These are phyloP conservation scores for Penicillium sp. DNA, from an alignment of 2,329 filamentous ascomycete genomes.

Conservation along the genomic window DNA sequence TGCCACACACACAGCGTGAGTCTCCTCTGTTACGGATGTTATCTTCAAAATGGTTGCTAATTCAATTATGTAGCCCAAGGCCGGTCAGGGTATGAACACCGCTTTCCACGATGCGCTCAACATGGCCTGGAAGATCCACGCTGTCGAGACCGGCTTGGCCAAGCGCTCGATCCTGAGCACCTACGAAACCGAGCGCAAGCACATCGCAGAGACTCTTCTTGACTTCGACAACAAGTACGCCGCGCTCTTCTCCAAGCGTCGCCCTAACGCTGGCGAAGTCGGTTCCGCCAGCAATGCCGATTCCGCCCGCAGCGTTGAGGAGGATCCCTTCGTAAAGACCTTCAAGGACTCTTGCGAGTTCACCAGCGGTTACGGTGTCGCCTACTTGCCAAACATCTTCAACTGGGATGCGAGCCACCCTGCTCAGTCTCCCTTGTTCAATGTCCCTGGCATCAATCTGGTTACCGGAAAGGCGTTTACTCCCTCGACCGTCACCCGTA, in stretches of 20 bases:
- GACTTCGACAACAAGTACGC: slow-evolving; percentile 89
- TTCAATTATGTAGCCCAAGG: slow-evolving; percentile 55
- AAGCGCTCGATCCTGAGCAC: slow-evolving; percentile 75
- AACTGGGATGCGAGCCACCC: slow-evolving; percentile 81
- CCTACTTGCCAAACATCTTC: slow-evolving; percentile 78
- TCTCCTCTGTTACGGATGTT: neutral
- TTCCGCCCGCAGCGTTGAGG: slow-evolving; percentile 33
- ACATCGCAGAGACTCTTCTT: slow-evolving; percentile 81
- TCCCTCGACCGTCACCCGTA: slow-evolving; percentile 81
- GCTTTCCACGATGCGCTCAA: slow-evolving; percentile 73
- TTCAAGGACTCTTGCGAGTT: slow-evolving; percentile 94
- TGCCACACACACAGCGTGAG: slow-evolving; percentile 65
- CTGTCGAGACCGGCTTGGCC: slow-evolving; percentile 83
- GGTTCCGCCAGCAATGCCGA: slow-evolving; percentile 62
- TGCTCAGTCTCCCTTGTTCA: slow-evolving; percentile 72
- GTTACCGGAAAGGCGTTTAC: slow-evolving; percentile 76
- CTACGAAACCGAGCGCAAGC: slow-evolving; percentile 84
- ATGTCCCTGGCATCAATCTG: slow-evolving; percentile 68
- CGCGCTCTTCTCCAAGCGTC: slow-evolving; percentile 81
- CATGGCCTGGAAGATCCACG: slow-evolving; percentile 94
- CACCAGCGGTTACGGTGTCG: slow-evolving; percentile 88
- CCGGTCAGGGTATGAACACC: slow-evolving; percentile 68
- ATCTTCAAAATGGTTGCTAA: slow-evolving; percentile 15
- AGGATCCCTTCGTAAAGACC: slow-evolving; percentile 81
- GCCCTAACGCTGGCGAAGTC: slow-evolving; percentile 74